Base-by-base conservation (phyloP, 1,284 basidiomycete genomes). In the Pseudozyma sp. region DNA sequence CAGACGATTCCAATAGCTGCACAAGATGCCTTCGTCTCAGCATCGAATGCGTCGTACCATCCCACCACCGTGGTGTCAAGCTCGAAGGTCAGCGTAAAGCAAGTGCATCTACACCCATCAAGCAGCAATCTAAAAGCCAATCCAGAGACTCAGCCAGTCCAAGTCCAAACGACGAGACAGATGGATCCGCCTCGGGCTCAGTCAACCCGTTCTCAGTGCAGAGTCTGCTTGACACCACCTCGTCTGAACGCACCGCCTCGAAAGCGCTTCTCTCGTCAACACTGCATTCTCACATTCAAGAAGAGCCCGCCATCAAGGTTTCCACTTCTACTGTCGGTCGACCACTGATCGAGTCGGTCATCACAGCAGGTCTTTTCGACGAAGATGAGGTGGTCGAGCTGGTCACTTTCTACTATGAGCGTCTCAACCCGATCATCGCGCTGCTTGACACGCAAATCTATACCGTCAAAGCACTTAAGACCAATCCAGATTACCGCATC, bases 401-500 rank as follows among this genome's bases (percentile, higher is more conserved):
- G 6, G 64, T 76, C 2, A 44, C 35, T 19, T 76, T 76, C 64
- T 76, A 76, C 55, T 76, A 76, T 31, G 60, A 78, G 18, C 64
- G 59, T 14, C 69, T 78, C 54, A 80, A 78, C 48, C 76, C 78
- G 18, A 63, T 78, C 64, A 77, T 78, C 21, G 84, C 85, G 14
- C 69, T 86, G 16, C 80, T 86, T 52, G 86, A 86, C 52, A 73
- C 81, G 1, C 75, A 80, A 5, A 76, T 87, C 8, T 86, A 86
- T 69, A 83, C 83, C 1, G 78, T 84, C 9, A 76, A 74, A 18
- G 93, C 92, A 82, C 90, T 94, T 77, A 91, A 92, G 79, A 39
- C 63, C 38, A 76, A 70, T 34, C 87, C 87, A 11, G 90, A 89
- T 73, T 93, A 90, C 57, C 90, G 91, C 2, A 91, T 94, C 81